Evolutionary conservation across 306 rosid species (phyloP).

Genomic region (Macrotyloma uniflorum): DNA sequence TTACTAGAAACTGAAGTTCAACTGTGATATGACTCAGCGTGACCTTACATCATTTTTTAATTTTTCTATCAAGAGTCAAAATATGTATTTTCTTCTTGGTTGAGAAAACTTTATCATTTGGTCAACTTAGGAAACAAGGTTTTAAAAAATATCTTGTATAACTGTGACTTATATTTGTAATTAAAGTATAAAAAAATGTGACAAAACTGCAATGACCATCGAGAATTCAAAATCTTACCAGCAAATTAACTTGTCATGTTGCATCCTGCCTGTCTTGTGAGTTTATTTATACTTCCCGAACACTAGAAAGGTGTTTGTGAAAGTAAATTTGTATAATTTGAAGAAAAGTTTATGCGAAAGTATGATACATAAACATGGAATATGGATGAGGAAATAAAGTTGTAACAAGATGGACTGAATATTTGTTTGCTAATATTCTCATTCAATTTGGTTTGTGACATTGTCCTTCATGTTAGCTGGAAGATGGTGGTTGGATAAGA

Average conservation of each 20-base stretch:
- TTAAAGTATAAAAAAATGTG: too few relatives aligned
- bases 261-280: too few relatives aligned
- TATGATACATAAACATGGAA: background rate
- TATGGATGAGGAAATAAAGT: background rate
- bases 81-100: too few relatives aligned
- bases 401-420: background rate
- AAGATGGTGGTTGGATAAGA: slow-evolving; percentile 33
- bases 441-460: background rate
- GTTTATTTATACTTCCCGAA: too few relatives aligned
- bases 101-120: too few relatives aligned
- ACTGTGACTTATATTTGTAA: too few relatives aligned
- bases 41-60: background rate
- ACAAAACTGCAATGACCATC: too few relatives aligned
- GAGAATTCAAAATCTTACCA: too few relatives aligned
- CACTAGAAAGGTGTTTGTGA: background rate
- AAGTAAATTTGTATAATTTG: background rate
- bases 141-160: too few relatives aligned
- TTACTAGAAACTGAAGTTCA: background rate
- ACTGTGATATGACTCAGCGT: background rate
- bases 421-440: background rate
- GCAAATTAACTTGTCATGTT: too few relatives aligned
- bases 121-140: too few relatives aligned
- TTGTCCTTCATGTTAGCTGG: slow-evolving; percentile 2
- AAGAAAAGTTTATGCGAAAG: slow-evolving; percentile 21
- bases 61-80: background rate